Percentiles rank a stretch among this genome's conserved stretches.
These are phyloP conservation scores for Bremia lactucae DNA, from an alignment of 352 stramenopile genomes.

Conservation along the genomic window DNA sequence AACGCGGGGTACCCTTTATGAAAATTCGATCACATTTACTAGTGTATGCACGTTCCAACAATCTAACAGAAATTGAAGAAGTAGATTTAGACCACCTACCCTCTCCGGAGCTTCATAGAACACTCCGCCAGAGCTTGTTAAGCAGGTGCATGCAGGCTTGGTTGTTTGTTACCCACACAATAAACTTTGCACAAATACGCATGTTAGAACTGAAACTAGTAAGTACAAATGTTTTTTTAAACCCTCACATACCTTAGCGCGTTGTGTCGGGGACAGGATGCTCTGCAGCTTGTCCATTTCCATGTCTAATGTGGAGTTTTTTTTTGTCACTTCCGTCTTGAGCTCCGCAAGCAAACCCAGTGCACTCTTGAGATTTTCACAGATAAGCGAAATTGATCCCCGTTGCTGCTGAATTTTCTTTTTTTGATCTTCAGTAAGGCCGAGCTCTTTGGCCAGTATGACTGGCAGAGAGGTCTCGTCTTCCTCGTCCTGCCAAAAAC, in stretches of 20 bases:
- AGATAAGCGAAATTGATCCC: conserved; percentile 63
- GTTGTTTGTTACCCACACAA: conserved; percentile 94
- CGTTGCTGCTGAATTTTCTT: conserved; percentile 89
- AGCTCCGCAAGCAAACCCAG: conserved; percentile 84
- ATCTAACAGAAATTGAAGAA: conserved; percentile 8
- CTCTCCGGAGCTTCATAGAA: conserved; percentile 44
- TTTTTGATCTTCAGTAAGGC: conserved; percentile 87
- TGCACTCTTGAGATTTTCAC: conserved; percentile 83
- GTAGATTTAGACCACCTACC: not conserved
- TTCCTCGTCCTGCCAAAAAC: conserved; percentile 82
- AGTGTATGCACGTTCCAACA: conserved; percentile 22
- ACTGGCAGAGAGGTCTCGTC: conserved; percentile 85
- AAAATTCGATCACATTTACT: conserved; percentile 3
- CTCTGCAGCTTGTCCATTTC: conserved; percentile 91
- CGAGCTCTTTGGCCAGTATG: conserved; percentile 85
- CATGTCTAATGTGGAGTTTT: conserved; percentile 88
- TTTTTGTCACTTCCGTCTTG: conserved; percentile 79
- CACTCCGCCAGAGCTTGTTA: conserved; percentile 92
- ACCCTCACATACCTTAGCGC: conserved; percentile 61
- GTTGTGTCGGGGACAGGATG: conserved; percentile 89
- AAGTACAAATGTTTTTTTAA: too few species aligned
- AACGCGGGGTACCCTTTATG: too few species aligned
- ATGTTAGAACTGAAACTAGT: too few species aligned
- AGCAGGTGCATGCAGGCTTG: conserved; percentile 92
- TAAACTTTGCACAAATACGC: conserved; percentile 54